These are phyloP conservation scores for Litchi chinensis DNA, from an alignment of 345 rosid genomes.

Conservation along the genomic window DNA sequence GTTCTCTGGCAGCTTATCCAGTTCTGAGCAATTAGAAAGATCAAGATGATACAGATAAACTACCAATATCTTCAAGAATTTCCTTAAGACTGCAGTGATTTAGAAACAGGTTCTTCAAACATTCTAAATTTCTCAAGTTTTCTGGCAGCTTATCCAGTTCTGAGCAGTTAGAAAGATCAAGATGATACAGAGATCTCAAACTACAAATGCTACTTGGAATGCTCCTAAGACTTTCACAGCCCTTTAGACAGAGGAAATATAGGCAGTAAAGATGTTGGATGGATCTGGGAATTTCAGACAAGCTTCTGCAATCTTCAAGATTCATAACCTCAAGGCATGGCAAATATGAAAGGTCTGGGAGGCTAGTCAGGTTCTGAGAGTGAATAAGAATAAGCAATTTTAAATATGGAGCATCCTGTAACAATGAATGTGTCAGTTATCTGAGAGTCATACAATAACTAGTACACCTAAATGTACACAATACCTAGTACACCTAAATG, in stretches of 20 bases:
- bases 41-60: constrained; percentile 15
- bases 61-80: constrained; percentile 18
- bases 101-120: constrained; percentile 23
- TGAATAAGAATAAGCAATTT: not conserved
- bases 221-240: constrained; percentile 30
- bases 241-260: constrained; percentile 22
- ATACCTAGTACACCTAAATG: not conserved
- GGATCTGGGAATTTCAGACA: constrained; percentile 34
- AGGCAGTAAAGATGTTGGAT: constrained; percentile 26
- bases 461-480: not conserved
- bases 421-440: not conserved
- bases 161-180: constrained; percentile 29
- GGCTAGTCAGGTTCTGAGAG: constrained; percentile 10
- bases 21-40: constrained; percentile 30
- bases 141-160: constrained; percentile 34
- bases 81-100: constrained; percentile 20
- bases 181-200: constrained; percentile 28
- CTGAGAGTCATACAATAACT: not conserved
- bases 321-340: constrained; percentile 33
- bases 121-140: constrained; percentile 21
- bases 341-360: constrained; percentile 21
- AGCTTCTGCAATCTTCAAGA: constrained; percentile 28
- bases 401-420: not conserved
- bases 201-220: constrained; percentile 30
- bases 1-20: constrained; percentile 32